phyloP scores from a whole-genome alignment of 2,329 filamentous ascomycete species.

The Xenoacremonium recifei region DNA sequence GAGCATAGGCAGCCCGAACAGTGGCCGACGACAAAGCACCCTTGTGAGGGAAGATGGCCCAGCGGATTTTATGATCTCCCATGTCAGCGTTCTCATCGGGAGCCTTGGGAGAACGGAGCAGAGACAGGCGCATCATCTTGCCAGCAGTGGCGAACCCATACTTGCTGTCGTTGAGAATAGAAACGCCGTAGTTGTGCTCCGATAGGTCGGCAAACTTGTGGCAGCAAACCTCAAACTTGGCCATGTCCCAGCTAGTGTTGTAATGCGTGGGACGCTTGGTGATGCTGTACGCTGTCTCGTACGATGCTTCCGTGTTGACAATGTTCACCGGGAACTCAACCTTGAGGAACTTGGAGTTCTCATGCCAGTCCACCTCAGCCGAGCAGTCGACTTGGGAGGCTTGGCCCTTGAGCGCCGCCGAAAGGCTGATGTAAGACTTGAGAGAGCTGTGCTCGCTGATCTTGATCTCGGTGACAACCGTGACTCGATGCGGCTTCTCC shows the following conservation, averaged over 20 bases:
- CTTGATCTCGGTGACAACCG: slow-evolving; percentile 77
- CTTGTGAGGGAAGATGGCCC: slow-evolving; percentile 84
- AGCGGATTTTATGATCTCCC: slow-evolving; percentile 83
- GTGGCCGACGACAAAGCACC: slow-evolving; percentile 71
- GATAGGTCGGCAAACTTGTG: slow-evolving; percentile 93
- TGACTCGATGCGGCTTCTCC: slow-evolving; percentile 71
- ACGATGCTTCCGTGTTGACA: slow-evolving; percentile 86
- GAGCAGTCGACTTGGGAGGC: slow-evolving; percentile 71
- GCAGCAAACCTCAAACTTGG: slow-evolving; percentile 95
- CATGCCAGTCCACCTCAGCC: slow-evolving; percentile 92
- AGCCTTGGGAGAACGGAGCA: slow-evolving; percentile 86
- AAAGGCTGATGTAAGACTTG: slow-evolving; percentile 80
- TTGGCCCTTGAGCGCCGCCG: slow-evolving; percentile 61
- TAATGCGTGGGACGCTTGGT: slow-evolving; percentile 91
- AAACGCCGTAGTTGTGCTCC: slow-evolving; percentile 85
- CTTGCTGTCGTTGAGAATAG: slow-evolving; percentile 91
- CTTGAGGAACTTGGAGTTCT: slow-evolving; percentile 97
- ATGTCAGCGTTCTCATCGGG: slow-evolving; percentile 94
- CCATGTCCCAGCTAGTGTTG: slow-evolving; percentile 97
- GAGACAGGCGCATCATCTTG: slow-evolving; percentile 83
- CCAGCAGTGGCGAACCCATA: slow-evolving; percentile 92
- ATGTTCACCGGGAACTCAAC: slow-evolving; percentile 96
- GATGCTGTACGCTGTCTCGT: slow-evolving; percentile 93
- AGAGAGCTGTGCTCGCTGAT: slow-evolving; percentile 87
- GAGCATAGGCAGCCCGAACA: slow-evolving; percentile 80